Percentiles rank a stretch among this genome's conserved stretches.
These are phyloP conservation scores for Tilletia indica DNA, from an alignment of 1,284 basidiomycete genomes.

Conservation along the genomic window DNA sequence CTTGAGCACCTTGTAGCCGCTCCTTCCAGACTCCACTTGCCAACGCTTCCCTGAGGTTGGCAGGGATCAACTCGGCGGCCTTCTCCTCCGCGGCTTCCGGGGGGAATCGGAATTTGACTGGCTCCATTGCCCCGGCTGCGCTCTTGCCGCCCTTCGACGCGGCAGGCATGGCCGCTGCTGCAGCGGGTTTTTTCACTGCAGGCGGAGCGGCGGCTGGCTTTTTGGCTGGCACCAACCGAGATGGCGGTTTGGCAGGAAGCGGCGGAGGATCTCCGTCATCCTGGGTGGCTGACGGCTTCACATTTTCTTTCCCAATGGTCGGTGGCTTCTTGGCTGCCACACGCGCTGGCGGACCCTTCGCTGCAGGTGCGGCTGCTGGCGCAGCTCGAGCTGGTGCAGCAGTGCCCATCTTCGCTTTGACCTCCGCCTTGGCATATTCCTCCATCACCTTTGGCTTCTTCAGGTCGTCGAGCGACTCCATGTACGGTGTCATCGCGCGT, in stretches of 20 bases:
- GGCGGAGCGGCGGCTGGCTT: conserved; percentile 23
- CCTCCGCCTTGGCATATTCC: conserved; percentile 60
- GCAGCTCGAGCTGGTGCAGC: conserved; percentile 17
- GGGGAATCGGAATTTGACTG: conserved; percentile 85
- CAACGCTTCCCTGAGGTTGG: conserved; percentile 70
- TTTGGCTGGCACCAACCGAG: neutral
- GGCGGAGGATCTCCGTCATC: conserved; percentile 15
- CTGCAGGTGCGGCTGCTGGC: conserved; percentile 16
- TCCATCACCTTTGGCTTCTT: conserved; percentile 92
- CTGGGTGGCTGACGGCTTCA: conserved; percentile 1
- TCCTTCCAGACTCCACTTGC: conserved; percentile 90
- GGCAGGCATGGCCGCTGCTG: conserved; percentile 17
- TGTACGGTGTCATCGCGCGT: conserved; percentile 78
- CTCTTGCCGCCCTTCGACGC: conserved; percentile 57
- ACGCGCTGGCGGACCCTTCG: conserved; percentile 16
- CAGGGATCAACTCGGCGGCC: conserved; percentile 73
- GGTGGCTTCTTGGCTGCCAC: conserved; percentile 15
- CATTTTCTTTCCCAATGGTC: neutral
- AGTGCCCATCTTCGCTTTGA: conserved; percentile 41
- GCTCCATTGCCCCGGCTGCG: conserved; percentile 66
- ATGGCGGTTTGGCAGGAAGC: conserved; percentile 16
- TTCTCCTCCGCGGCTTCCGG: conserved; percentile 87
- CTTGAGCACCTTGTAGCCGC: conserved; percentile 79
- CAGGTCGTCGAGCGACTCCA: conserved; percentile 84
- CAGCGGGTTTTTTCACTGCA: conserved; percentile 27